These are phyloP conservation scores for Lactarius sanguifluus DNA, from an alignment of 768 basidiomycete genomes.

Conservation along the genomic window DNA sequence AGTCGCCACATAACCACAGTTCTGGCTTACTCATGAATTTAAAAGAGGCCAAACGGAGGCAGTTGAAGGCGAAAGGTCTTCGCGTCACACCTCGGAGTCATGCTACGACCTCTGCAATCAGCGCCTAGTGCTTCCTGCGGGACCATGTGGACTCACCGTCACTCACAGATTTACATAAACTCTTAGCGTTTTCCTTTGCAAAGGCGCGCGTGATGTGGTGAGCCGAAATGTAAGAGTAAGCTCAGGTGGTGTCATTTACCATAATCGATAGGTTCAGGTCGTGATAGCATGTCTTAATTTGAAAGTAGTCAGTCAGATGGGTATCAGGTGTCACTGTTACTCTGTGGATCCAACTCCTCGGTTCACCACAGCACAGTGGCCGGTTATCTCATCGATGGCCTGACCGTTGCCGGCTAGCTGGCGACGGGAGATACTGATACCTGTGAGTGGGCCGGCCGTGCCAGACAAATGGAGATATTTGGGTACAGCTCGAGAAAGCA, in stretches of 20 bases:
- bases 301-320: background rate
- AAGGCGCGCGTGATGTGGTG: background rate
- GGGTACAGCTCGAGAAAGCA: background rate
- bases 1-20: background rate
- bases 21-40: slow-evolving; percentile 15
- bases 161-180: background rate
- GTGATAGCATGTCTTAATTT: background rate
- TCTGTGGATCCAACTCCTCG: background rate
- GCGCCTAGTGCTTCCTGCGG: background rate
- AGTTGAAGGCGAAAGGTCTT: slow-evolving; percentile 74
- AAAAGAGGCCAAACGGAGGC: slow-evolving; percentile 69
- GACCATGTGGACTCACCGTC: slow-evolving; percentile 3
- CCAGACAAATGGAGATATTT: slow-evolving; percentile 12
- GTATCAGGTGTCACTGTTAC: background rate
- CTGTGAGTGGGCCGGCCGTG: background rate
- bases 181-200: background rate
- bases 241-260: slow-evolving; percentile 8
- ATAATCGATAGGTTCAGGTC: background rate
- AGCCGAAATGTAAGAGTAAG: slow-evolving; percentile 8
- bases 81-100: slow-evolving; percentile 57
- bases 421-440: background rate
- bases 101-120: slow-evolving; percentile 31
- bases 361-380: background rate
- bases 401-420: background rate
- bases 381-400: background rate